Percentiles rank a stretch among this genome's conserved stretches.
phyloP scores from a whole-genome alignment of 2,329 filamentous ascomycete species.

The Trichoderma sp. region DNA sequence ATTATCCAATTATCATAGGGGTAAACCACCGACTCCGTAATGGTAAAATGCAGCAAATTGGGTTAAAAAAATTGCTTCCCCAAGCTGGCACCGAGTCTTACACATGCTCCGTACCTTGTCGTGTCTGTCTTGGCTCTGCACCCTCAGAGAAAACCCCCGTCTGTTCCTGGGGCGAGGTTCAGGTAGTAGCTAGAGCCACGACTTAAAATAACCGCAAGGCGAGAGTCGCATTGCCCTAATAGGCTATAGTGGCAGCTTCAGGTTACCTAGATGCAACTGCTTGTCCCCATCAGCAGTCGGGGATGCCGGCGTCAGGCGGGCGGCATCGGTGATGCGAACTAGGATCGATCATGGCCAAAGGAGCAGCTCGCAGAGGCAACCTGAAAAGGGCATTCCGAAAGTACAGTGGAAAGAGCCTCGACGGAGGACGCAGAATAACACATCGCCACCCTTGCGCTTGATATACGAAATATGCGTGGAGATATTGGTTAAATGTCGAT shows the following conservation, averaged over 20 bases:
- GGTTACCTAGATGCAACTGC: slow-evolving; percentile 3
- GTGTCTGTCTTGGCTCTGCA: slow-evolving; percentile 2
- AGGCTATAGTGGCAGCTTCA: slow-evolving; percentile 1
- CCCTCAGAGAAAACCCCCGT: background rate
- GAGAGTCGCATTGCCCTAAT: slow-evolving; percentile 3
- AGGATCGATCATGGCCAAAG: background rate
- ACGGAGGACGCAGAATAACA: background rate
- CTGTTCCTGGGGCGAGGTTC: background rate
- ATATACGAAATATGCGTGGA: background rate
- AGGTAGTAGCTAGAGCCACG: background rate
- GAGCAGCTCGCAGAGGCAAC: background rate
- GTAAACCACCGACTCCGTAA: background rate
- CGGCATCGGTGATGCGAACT: background rate
- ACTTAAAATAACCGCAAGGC: background rate
- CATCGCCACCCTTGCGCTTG: background rate
- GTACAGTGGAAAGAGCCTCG: background rate
- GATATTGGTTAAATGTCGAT: slow-evolving; percentile 7
- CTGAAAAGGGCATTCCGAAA: background rate
- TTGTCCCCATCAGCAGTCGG: slow-evolving; percentile 9
- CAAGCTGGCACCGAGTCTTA: background rate
- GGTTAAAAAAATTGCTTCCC: background rate
- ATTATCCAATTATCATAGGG: background rate
- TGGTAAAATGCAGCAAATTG: background rate
- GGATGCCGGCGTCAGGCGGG: background rate
- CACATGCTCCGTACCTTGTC: background rate